Evolutionary conservation across 1,284 basidiomycete species (phyloP).

Genomic region (Earliella scabrosa): DNA sequence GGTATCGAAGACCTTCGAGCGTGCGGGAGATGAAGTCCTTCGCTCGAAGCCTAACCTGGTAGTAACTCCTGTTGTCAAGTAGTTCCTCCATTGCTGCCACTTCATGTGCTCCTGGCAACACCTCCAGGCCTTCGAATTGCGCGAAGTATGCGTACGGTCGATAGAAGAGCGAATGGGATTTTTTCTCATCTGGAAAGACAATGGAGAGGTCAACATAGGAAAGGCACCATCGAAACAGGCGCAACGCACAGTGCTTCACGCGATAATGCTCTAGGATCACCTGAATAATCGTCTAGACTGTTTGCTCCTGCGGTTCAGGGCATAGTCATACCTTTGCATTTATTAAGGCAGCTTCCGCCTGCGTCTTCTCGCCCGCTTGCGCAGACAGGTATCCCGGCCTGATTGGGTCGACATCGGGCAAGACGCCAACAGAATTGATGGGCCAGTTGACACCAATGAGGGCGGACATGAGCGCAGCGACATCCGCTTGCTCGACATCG

Average conservation of each 20-base stretch:
- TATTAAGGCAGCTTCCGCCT: slow-evolving; percentile 64
- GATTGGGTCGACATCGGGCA: slow-evolving; percentile 67
- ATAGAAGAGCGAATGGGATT: slow-evolving; percentile 60
- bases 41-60: slow-evolving; percentile 54
- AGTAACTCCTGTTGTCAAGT: slow-evolving; percentile 50
- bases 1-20: slow-evolving; percentile 76
- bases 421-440: slow-evolving; percentile 76
- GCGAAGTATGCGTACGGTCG: slow-evolving; percentile 65
- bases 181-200: slow-evolving; percentile 64
- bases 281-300: slow-evolving; percentile 31
- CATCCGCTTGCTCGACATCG: slow-evolving; percentile 87
- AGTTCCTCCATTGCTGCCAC: slow-evolving; percentile 49
- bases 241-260: slow-evolving; percentile 70
- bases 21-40: slow-evolving; percentile 58
- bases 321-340: slow-evolving; percentile 61
- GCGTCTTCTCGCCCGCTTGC: slow-evolving; percentile 40
- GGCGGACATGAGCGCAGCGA: slow-evolving; percentile 80
- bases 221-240: slow-evolving; percentile 39
- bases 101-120: slow-evolving; percentile 30
- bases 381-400: slow-evolving; percentile 57
- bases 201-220: too few relatives aligned
- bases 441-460: slow-evolving; percentile 77
- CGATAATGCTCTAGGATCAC: slow-evolving; percentile 82
- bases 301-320: neutral
- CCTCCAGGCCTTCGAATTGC: slow-evolving; percentile 37